These are phyloP conservation scores for Aegilops speltoides DNA, from an alignment of 176 grass and related monocot genomes.

Conservation along the genomic window DNA sequence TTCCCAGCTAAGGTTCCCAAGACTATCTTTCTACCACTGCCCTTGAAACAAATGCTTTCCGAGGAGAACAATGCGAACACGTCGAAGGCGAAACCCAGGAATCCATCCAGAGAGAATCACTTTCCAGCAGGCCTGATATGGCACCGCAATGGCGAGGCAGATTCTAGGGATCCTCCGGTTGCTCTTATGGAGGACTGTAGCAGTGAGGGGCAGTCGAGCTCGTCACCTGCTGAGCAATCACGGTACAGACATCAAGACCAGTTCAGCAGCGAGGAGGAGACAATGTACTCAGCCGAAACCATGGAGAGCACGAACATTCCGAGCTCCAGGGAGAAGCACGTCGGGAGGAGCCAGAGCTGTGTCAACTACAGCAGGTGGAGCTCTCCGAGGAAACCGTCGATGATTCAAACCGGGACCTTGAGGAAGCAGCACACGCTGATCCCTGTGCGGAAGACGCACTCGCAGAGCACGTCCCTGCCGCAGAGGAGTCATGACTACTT, in stretches of 20 bases:
- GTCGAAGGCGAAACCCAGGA: conserved; percentile 37
- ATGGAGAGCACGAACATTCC: conserved; percentile 96
- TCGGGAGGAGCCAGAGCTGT: conserved; percentile 87
- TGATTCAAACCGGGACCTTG: conserved; percentile 33
- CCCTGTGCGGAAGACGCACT: conserved; percentile 63
- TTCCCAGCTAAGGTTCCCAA: conserved; percentile 63
- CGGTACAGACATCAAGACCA: conserved; percentile 45
- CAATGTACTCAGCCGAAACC: conserved; percentile 98
- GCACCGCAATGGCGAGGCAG: conserved; percentile 46
- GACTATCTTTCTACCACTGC: conserved; percentile 79
- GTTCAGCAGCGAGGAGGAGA: conserved; percentile 75
- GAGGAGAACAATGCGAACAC: conserved; percentile 60
- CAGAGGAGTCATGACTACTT: conserved; percentile 77
- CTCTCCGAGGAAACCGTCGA: conserved; percentile 51
- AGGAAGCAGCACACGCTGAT: conserved; percentile 63
- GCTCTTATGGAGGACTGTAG: conserved; percentile 36
- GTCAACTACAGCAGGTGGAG: conserved; percentile 72
- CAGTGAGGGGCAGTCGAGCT: conserved; percentile 70
- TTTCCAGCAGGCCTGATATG: conserved; percentile 46
- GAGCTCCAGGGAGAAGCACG: conserved; percentile 62
- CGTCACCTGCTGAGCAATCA: conserved; percentile 47
- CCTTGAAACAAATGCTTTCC: conserved; percentile 89
- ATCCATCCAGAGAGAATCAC: conserved; percentile 40
- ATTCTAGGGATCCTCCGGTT: conserved; percentile 38
- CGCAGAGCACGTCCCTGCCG: conserved; percentile 46